Conservation (phyloP, 2,329 filamentous ascomycete species). For the Akanthomyces uredinophilus region DNA sequence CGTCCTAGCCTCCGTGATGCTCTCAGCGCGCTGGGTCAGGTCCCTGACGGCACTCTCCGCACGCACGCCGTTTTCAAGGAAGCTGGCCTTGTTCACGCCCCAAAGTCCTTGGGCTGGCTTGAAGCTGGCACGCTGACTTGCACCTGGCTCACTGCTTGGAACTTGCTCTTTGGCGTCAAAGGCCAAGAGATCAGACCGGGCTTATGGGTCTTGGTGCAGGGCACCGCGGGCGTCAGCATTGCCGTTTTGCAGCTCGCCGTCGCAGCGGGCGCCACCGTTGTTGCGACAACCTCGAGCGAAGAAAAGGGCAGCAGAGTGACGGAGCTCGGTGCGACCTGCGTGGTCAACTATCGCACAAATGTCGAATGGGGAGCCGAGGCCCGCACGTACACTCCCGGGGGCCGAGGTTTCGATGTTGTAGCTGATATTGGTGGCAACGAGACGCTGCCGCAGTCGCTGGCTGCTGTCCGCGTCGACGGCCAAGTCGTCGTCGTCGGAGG, state of each 20-base stretch:
- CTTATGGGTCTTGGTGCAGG: conserved; percentile 58
- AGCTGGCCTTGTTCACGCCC: conserved; percentile 61
- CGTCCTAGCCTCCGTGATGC: conserved; percentile 34
- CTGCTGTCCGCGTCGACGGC: too few relatives aligned
- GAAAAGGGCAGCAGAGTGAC: conserved; percentile 38
- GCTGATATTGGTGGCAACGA: conserved; percentile 38
- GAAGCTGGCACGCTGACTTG: conserved; percentile 56
- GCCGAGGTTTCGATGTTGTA: too few relatives aligned
- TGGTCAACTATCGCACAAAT: conserved; percentile 45
- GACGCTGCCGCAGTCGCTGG: conserved; percentile 40
- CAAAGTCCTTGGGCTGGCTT: conserved; percentile 45
- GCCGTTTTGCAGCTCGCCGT: conserved; percentile 57
- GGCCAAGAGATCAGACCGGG: conserved; percentile 45
- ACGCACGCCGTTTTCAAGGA: conserved; percentile 64
- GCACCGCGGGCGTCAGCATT: conserved; percentile 64
- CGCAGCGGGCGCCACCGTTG: conserved; percentile 42
- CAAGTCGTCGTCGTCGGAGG: too few relatives aligned
- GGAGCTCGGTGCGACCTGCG: conserved; percentile 44
- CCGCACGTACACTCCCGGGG: conserved; percentile 36
- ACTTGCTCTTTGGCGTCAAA: conserved; percentile 55
- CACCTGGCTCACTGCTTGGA: conserved; percentile 61
- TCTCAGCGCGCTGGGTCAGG: conserved; percentile 50
- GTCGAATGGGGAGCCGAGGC: conserved; percentile 41
- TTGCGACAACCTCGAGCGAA: conserved; percentile 42
- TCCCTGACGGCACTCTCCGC: conserved; percentile 62